Conservation (phyloP, 768 basidiomycete species). For the Mycena kentingensis region DNA sequence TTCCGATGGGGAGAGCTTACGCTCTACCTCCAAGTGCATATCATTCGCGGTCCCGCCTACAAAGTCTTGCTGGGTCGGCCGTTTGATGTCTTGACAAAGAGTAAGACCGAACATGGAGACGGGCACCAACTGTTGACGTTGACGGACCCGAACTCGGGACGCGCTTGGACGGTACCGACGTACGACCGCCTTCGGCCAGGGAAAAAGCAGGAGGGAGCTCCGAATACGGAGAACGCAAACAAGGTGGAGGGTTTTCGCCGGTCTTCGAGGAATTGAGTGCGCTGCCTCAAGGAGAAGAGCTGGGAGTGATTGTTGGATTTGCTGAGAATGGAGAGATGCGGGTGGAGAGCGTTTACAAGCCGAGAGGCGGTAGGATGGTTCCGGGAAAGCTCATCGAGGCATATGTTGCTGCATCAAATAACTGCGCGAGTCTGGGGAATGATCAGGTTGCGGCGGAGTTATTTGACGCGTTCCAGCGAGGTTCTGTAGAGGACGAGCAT, state of each 20-base stretch:
- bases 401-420: not conserved
- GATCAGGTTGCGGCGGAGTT: not conserved
- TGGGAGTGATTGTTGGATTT: constrained; percentile 1
- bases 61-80: constrained; percentile 30
- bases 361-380: not conserved
- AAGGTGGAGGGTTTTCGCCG: constrained; percentile 2
- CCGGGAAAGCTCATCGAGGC: constrained; percentile 8
- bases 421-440: not conserved
- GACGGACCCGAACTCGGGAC: constrained; percentile 24
- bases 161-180: not conserved
- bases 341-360: constrained; percentile 2
- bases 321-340: not conserved
- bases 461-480: not conserved
- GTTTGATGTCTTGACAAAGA: constrained; percentile 29
- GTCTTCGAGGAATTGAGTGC: constrained; percentile 7
- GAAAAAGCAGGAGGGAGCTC: not conserved
- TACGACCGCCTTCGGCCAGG: not conserved
- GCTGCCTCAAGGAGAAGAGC: constrained; percentile 12
- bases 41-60: constrained; percentile 26
- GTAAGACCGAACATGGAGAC: constrained; percentile 17
- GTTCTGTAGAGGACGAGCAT: not conserved
- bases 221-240: not conserved
- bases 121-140: constrained; percentile 25
- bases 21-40: constrained; percentile 30
- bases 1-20: constrained; percentile 23